phyloP scores from a whole-genome alignment of 371 early-diverging fungal species.

The Rhizomucor pusillus region DNA sequence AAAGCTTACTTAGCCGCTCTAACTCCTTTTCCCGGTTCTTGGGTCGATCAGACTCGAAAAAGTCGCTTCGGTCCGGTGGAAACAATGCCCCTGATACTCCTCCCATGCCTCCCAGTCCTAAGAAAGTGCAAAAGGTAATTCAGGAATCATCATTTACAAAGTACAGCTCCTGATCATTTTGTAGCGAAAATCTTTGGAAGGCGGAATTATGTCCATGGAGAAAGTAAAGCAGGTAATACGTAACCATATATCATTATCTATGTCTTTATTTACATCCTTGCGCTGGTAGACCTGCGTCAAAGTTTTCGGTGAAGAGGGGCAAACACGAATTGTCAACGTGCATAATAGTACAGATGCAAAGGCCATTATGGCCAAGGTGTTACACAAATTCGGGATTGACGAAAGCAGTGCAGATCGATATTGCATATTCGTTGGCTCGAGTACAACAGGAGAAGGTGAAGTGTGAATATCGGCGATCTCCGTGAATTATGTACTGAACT shows the following conservation, averaged over 20 bases:
- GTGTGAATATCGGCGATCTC: neutral
- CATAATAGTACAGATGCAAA: slow-evolving; percentile 55
- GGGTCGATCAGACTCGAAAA: slow-evolving; percentile 47
- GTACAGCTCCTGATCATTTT: neutral
- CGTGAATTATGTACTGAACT: neutral
- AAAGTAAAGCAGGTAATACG: slow-evolving; percentile 56
- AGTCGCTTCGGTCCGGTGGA: slow-evolving; percentile 21
- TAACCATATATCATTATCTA: neutral
- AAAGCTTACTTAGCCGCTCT: slow-evolving; percentile 40
- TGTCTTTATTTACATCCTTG: neutral
- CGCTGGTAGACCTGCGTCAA: slow-evolving; percentile 54
- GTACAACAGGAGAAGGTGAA: slow-evolving; percentile 60
- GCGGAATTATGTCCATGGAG: slow-evolving; percentile 66
- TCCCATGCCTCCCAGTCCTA: slow-evolving; percentile 39
- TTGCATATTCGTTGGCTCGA: slow-evolving; percentile 62
- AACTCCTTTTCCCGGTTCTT: slow-evolving; percentile 52
- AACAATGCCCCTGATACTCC: slow-evolving; percentile 19
- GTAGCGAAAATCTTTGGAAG: slow-evolving; percentile 43
- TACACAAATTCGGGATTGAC: slow-evolving; percentile 68
- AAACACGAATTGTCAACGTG: slow-evolving; percentile 64
- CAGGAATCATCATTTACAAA: neutral
- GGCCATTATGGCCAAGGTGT: slow-evolving; percentile 56
- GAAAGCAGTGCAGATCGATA: slow-evolving; percentile 56
- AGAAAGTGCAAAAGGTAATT: slow-evolving; percentile 35
- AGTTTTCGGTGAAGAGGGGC: slow-evolving; percentile 69